These are phyloP conservation scores for Tetratostichococcus sp. DNA, from an alignment of 139 green algal genomes.

Conservation along the genomic window DNA sequence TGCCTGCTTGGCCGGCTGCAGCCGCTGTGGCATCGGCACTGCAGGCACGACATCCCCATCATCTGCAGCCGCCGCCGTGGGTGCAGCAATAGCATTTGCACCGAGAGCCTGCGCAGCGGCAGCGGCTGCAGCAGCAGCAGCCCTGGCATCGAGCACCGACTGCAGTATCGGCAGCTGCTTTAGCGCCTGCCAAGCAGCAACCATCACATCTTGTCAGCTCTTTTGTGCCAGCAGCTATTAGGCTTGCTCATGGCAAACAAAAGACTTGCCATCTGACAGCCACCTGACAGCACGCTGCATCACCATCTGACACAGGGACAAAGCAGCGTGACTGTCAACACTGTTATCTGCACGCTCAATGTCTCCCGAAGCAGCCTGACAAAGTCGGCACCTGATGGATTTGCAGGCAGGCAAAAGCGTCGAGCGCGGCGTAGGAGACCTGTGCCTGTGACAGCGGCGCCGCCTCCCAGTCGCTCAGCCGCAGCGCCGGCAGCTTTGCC, in stretches of 20 bases:
- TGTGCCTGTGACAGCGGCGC: slow-evolving; percentile 26
- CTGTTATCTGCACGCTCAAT: too few relatives aligned
- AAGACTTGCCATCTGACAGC: too few relatives aligned
- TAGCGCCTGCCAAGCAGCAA: background rate
- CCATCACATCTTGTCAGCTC: background rate
- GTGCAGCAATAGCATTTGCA: background rate
- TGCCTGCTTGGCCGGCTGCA: slow-evolving; percentile 42
- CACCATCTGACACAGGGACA: too few relatives aligned
- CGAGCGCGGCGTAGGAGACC: slow-evolving; percentile 40
- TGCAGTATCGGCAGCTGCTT: background rate
- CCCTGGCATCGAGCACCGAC: background rate
- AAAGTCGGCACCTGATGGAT: slow-evolving; percentile 29
- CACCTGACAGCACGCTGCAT: too few relatives aligned
- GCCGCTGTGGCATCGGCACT: background rate
- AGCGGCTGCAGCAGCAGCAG: background rate
- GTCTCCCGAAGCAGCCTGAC: too few relatives aligned
- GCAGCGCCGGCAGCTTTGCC: slow-evolving; percentile 25
- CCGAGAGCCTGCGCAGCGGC: background rate
- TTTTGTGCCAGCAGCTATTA: too few relatives aligned
- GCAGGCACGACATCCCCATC: slow-evolving; percentile 20
- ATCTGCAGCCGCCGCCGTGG: background rate
- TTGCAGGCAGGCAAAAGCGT: slow-evolving; percentile 39
- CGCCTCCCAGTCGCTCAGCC: slow-evolving; percentile 46
- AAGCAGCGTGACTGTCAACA: too few relatives aligned
- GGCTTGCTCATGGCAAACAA: too few relatives aligned